Evolutionary conservation across 352 stramenopile species (phyloP).

Genomic region (Pythium brachiatum): DNA sequence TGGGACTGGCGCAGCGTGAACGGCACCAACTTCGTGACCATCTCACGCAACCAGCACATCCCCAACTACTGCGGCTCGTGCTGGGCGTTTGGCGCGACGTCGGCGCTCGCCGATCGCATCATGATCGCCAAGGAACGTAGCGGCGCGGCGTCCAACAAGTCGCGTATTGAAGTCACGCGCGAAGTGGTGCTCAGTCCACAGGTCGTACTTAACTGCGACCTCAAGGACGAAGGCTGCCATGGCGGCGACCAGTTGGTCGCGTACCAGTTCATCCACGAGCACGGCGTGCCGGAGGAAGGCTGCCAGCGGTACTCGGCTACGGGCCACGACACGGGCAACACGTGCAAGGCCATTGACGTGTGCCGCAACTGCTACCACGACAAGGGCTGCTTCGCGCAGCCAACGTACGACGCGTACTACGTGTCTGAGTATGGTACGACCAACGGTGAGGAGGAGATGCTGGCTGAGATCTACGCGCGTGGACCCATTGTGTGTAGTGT

Average conservation of each 20-base stretch:
- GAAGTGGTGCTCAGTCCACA: constrained; percentile 84
- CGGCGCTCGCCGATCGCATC: constrained; percentile 83
- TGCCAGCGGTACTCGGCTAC: constrained; percentile 94
- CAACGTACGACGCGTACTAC: constrained; percentile 93
- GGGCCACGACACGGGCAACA: constrained; percentile 87
- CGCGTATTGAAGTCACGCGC: constrained; percentile 60
- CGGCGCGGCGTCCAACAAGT: constrained; percentile 27
- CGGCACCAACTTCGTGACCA: constrained; percentile 77
- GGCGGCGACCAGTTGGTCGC: constrained; percentile 90
- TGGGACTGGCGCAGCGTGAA: constrained; percentile 93
- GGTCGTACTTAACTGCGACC: constrained; percentile 87
- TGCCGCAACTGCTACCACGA: constrained; percentile 90
- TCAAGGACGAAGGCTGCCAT: constrained; percentile 88
- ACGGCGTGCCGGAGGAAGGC: constrained; percentile 93
- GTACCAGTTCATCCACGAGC: constrained; percentile 92
- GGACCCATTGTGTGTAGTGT: constrained; percentile 94
- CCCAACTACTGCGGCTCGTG: constrained; percentile 89
- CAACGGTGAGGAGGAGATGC: constrained; percentile 91
- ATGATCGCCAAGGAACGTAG: constrained; percentile 75
- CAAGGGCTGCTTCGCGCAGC: constrained; percentile 87
- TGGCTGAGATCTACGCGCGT: constrained; percentile 95
- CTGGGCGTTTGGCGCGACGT: constrained; percentile 87
- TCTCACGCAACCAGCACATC: constrained; percentile 86
- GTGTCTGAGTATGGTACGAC: constrained; percentile 94
- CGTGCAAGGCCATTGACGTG: constrained; percentile 84